These are phyloP conservation scores for Xylariaceae sp. DNA, from an alignment of 2,329 filamentous ascomycete species.

Conservation along the genomic window DNA sequence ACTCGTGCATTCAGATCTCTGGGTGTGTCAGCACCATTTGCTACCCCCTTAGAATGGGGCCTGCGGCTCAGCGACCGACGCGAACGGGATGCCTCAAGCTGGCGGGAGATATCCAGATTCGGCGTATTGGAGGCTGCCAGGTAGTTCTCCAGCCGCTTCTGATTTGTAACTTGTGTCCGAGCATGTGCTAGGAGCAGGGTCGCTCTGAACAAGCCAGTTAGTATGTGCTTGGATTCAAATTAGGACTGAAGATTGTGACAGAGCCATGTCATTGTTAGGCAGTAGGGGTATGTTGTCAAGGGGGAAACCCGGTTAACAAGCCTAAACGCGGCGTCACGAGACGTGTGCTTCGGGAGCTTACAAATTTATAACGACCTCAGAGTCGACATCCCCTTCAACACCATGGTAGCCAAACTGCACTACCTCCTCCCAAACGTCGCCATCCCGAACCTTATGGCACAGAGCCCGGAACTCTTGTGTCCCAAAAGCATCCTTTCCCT, in stretches of 20 bases:
- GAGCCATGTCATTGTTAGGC: too few species aligned
- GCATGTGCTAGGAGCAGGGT: constrained; percentile 90
- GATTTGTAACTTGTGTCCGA: constrained; percentile 74
- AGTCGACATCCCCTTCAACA: constrained; percentile 83
- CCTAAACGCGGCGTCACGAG: too few species aligned
- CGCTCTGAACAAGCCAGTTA: constrained; percentile 50
- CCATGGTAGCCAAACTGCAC: constrained; percentile 82
- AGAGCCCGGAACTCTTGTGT: constrained; percentile 77
- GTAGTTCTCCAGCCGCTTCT: constrained; percentile 82
- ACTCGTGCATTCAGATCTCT: constrained; percentile 78
- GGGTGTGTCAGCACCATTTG: constrained; percentile 71
- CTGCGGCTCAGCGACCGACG: constrained; percentile 26
- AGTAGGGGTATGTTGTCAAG: too few species aligned
- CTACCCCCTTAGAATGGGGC: constrained; percentile 41
- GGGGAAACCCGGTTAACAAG: too few species aligned
- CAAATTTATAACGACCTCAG: constrained; percentile 89
- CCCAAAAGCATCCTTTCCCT: constrained; percentile 85
- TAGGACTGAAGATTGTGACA: too few species aligned
- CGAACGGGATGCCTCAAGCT: constrained; percentile 47
- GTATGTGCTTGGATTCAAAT: too few species aligned
- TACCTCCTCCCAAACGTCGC: constrained; percentile 91
- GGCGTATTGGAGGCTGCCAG: constrained; percentile 71
- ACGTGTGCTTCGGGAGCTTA: constrained; percentile 44
- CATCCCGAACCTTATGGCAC: constrained; percentile 79
- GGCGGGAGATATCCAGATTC: constrained; percentile 64